Percentiles rank a stretch among this genome's conserved stretches.
Evolutionary conservation across 108 stramenopile species (phyloP).

Genomic region (Skeletonema potamos): DNA sequence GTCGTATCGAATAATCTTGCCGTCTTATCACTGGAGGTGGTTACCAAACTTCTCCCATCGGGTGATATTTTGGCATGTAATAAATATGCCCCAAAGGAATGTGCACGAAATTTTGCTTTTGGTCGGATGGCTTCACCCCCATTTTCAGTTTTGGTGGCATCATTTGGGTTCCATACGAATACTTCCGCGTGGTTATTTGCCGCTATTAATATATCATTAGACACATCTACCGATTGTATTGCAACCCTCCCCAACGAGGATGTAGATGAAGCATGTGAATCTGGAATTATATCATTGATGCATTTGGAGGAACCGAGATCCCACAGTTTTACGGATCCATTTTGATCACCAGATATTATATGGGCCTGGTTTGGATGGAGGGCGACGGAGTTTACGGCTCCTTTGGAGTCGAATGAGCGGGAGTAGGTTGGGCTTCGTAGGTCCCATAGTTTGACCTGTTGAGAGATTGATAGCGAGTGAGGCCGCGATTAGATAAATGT

Average conservation of each 20-base stretch:
- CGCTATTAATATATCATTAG: conserved; percentile 81
- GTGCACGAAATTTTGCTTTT: conserved; percentile 76
- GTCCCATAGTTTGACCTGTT: conserved; percentile 90
- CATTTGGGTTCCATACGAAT: conserved; percentile 83
- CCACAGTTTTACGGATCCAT: conserved; percentile 87
- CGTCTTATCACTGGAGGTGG: conserved; percentile 90
- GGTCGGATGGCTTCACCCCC: conserved; percentile 28
- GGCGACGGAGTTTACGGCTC: conserved; percentile 92
- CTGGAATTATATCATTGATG: conserved; percentile 75
- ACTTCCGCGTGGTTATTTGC: conserved; percentile 87
- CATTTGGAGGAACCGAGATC: conserved; percentile 73
- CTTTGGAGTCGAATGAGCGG: conserved; percentile 86
- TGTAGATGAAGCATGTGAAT: conserved; percentile 43
- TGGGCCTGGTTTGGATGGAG: conserved; percentile 94
- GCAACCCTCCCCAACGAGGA: conserved; percentile 59
- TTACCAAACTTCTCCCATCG: conserved; percentile 86
- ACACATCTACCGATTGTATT: conserved; percentile 87
- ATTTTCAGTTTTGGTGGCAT: conserved; percentile 19
- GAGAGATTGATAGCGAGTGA: conserved; percentile 24
- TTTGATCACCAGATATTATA: conserved; percentile 91
- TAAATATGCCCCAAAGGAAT: conserved; percentile 73
- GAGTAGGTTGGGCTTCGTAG: conserved; percentile 84
- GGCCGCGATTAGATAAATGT: neutral
- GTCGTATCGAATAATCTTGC: conserved; percentile 88
- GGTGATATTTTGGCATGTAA: conserved; percentile 82